These are phyloP conservation scores for Lactifluus volemus DNA, from an alignment of 768 basidiomycete species.

Conservation along the genomic window DNA sequence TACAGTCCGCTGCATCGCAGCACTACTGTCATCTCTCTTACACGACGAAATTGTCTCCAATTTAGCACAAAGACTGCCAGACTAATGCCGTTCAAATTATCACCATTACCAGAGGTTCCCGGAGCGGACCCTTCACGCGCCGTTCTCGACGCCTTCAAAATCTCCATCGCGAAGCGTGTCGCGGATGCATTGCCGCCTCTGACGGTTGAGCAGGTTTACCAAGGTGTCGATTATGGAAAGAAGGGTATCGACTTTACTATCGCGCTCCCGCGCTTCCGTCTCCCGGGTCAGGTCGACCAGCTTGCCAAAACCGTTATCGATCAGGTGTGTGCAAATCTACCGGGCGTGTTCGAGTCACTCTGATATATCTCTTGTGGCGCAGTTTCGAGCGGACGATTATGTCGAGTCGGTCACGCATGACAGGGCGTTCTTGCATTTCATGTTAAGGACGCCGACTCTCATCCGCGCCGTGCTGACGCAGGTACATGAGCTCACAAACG, in stretches of 20 bases:
- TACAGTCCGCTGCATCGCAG: constrained; percentile 11
- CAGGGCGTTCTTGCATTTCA: constrained; percentile 80
- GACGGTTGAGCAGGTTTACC: constrained; percentile 68
- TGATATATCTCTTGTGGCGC: not conserved
- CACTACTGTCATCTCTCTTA: not conserved
- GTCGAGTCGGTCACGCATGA: constrained; percentile 60
- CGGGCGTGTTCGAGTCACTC: too few relatives aligned
- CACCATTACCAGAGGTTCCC: constrained; percentile 34
- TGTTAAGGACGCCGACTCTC: constrained; percentile 55
- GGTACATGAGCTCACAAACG: constrained; percentile 62
- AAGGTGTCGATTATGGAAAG: constrained; percentile 83
- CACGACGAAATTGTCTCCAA: not conserved
- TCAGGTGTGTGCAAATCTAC: constrained; percentile 35
- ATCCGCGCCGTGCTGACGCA: constrained; percentile 60
- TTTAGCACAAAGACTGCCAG: not conserved
- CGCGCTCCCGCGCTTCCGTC: constrained; percentile 83
- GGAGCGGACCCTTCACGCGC: constrained; percentile 55
- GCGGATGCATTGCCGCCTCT: constrained; percentile 57
- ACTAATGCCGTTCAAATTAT: constrained; percentile 15
- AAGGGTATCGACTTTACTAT: constrained; percentile 92
- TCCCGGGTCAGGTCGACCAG: constrained; percentile 76
- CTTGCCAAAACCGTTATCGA: constrained; percentile 65
- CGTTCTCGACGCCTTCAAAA: constrained; percentile 69
- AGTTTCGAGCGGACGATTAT: constrained; percentile 85
- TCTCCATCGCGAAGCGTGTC: constrained; percentile 67